Base-by-base conservation (phyloP, 2,329 filamentous ascomycete species). In the Shiraia sp. region DNA sequence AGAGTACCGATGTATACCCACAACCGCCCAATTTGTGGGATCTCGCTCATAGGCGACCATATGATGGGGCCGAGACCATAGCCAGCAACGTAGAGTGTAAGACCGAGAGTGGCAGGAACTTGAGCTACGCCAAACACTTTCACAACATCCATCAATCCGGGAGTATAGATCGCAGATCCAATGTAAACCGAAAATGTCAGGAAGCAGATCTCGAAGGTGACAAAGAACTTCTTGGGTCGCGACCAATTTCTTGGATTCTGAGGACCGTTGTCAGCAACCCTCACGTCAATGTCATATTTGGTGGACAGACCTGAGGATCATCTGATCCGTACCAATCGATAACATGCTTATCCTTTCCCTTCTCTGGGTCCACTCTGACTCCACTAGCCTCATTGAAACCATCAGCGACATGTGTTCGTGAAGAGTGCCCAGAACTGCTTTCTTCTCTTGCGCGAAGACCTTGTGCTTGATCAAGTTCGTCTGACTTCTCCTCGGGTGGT, bases 151-250 rank as follows among this genome's bases (percentile, higher is more conserved):
- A 55, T 42, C 4, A 61, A 55, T 14, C 60, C 63, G 2, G 72
- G 64, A 0, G 66, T 60, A 64, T 81, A 83, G 39, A 83, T 77
- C 7, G 74, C 68, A 2, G 72, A 75, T 1, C 74, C 75, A 45
- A 73, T 76, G 53, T 80, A 80, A 22, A 77, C 26, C 74, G 80
- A 38, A 78, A 77, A 75, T 0, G 72, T 77, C 22, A 75, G 64
- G 22, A 79, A 56, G 42, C 72, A 76, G 40, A 79, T 73, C 27
- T 74, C 63, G 32, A 71, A 70, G 0, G 72, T 76, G 16, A 77
- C 70, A 28, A 72, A 72, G 39, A 68, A 49, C 26, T 75, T 76
- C 56, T 73, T 76, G 2, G 34, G 44, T 3, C 44, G 51, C 2
- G 69, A 69, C 76, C 75, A 79, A 45, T 78, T 78, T 34, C 66